phyloP scores from a whole-genome alignment of 2,329 filamentous ascomycete species.

The Esteya vermicola region DNA sequence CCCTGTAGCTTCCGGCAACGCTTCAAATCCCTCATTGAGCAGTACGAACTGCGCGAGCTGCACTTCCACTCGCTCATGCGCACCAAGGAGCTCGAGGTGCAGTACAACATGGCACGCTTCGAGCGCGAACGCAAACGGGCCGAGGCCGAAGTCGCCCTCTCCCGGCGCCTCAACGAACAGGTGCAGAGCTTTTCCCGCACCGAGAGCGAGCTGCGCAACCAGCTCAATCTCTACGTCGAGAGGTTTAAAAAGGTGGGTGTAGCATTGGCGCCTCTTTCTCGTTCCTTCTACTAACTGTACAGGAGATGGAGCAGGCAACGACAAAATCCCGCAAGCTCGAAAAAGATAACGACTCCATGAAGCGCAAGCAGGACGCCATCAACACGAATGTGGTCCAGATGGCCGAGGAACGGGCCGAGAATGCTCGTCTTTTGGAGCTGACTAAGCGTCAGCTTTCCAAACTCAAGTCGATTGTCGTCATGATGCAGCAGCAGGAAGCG shows the following conservation, averaged over 20 bases:
- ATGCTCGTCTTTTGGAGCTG: slow-evolving; percentile 62
- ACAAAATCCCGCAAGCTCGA: slow-evolving; percentile 96
- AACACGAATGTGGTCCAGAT: slow-evolving; percentile 93
- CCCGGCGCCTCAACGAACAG: slow-evolving; percentile 75
- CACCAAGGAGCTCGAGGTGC: slow-evolving; percentile 90
- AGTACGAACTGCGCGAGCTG: slow-evolving; percentile 88
- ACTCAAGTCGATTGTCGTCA: slow-evolving; percentile 84
- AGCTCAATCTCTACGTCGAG: slow-evolving; percentile 96
- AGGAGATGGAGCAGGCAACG: slow-evolving; percentile 99
- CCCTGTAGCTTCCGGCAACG: slow-evolving; percentile 55
- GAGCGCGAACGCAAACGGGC: slow-evolving; percentile 84
- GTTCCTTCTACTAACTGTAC: slow-evolving; percentile 80
- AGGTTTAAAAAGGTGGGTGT: slow-evolving; percentile 93
- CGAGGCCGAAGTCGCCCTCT: slow-evolving; percentile 65
- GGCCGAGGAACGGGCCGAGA: slow-evolving; percentile 79
- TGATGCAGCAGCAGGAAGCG: slow-evolving; percentile 88
- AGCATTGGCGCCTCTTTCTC: background rate
- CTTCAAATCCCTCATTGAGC: slow-evolving; percentile 93
- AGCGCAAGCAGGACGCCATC: slow-evolving; percentile 83
- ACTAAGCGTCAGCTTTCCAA: slow-evolving; percentile 78
- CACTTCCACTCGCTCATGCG: slow-evolving; percentile 88
- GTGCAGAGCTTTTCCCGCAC: slow-evolving; percentile 94
- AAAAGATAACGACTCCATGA: slow-evolving; percentile 86
- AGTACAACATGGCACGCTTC: slow-evolving; percentile 75
- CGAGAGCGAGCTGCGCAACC: slow-evolving; percentile 81